Conservation (phyloP, 169 alveolate genomes). For the Plasmodium fragile region DNA sequence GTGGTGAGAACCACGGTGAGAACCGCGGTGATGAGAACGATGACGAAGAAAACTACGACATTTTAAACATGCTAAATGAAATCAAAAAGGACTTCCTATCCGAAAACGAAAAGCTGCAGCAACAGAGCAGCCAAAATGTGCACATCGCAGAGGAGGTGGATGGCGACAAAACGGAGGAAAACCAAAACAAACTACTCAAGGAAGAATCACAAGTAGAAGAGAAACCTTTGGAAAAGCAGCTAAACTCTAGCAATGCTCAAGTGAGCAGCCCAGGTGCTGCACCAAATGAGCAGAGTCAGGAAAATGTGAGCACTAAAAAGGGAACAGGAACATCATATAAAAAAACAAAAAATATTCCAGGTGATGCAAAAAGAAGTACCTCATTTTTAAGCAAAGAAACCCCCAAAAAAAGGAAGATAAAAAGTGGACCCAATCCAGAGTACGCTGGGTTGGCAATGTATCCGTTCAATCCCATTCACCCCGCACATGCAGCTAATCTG, state of each 20-base stretch:
- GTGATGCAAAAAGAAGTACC: neutral
- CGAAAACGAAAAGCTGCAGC: neutral
- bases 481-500: neutral
- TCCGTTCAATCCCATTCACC: neutral
- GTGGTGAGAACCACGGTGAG: neutral
- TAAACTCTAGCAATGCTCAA: neutral
- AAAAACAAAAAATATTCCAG: conserved; percentile 1
- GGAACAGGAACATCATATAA: neutral
- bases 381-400: neutral
- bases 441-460: neutral
- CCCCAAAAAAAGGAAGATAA: neutral
- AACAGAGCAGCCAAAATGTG: neutral
- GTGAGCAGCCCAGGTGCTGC: neutral
- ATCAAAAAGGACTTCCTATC: conserved; percentile 6
- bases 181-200: neutral
- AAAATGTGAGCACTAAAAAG: neutral
- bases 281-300: neutral
- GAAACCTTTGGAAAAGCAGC: conserved; percentile 6
- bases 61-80: neutral
- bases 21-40: neutral
- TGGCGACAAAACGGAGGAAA: neutral
- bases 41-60: neutral
- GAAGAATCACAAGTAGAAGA: neutral
- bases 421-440: neutral
- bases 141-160: neutral